These are phyloP conservation scores for Sugiyamaella xylanicola DNA, from an alignment of 1,139 yeast genomes.

Conservation along the genomic window DNA sequence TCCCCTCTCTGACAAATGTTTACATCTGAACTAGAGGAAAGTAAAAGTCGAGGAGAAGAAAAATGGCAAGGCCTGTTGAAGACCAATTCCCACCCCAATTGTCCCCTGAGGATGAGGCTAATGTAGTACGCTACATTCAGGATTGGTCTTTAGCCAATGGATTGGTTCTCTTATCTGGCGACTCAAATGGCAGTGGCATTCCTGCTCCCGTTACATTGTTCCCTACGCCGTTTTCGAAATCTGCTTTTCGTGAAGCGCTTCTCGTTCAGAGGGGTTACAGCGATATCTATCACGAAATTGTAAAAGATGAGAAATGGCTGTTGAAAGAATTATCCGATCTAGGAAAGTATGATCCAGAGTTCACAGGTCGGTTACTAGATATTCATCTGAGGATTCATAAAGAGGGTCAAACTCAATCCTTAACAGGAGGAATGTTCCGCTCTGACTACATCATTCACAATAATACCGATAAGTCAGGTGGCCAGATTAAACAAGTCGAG, in stretches of 20 bases:
- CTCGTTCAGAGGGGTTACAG: conserved; percentile 72
- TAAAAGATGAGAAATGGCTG: conserved; percentile 64
- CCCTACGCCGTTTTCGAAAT: conserved; percentile 84
- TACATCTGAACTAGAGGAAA: no score
- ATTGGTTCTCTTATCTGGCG: conserved; percentile 71
- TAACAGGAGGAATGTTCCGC: conserved; percentile 82
- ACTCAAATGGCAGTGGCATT: conserved; percentile 48
- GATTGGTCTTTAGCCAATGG: conserved; percentile 87
- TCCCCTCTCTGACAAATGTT: no score
- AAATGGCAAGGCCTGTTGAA: background rate
- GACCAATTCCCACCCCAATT: conserved; percentile 28
- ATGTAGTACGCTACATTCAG: conserved; percentile 43
- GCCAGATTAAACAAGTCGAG: conserved; percentile 81
- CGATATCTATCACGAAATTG: conserved; percentile 55
- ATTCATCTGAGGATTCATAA: conserved; percentile 32
- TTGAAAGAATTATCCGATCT: conserved; percentile 53
- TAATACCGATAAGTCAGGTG: conserved; percentile 32
- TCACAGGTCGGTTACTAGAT: conserved; percentile 76
- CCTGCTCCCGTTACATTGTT: conserved; percentile 85
- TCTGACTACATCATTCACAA: conserved; percentile 82
- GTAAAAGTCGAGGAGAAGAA: no score
- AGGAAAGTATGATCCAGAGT: conserved; percentile 61
- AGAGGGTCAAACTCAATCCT: conserved; percentile 59
- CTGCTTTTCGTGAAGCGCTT: conserved; percentile 66
- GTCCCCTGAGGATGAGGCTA: conserved; percentile 24